Evolutionary conservation across 176 grass and related monocot species (phyloP).

Genomic region (Tillandsia fasciculata): DNA sequence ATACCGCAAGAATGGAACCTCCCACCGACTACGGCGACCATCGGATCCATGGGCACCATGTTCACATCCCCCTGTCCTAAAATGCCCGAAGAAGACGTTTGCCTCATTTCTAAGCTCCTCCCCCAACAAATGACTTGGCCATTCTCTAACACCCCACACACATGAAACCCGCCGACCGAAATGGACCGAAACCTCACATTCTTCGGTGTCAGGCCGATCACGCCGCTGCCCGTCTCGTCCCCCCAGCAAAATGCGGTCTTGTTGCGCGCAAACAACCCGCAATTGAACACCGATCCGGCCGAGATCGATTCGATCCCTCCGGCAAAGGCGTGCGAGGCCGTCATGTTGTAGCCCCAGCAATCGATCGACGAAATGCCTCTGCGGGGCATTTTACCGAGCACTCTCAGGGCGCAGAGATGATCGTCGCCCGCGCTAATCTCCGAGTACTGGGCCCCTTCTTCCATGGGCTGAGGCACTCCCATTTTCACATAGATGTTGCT

Average conservation of each 20-base stretch:
- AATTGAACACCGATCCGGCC: constrained; percentile 89
- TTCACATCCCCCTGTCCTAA: constrained; percentile 71
- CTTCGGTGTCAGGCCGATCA: constrained; percentile 53
- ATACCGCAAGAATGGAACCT: constrained; percentile 96
- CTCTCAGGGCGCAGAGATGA: constrained; percentile 70
- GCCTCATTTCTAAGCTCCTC: constrained; percentile 80
- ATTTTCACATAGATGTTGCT: constrained; percentile 90
- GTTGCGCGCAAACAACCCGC: constrained; percentile 54
- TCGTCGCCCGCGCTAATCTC: constrained; percentile 85
- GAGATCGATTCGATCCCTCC: constrained; percentile 43
- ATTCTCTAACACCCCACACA: constrained; percentile 88
- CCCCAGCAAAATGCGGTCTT: constrained; percentile 87
- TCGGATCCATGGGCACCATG: constrained; percentile 87
- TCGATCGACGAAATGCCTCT: constrained; percentile 46
- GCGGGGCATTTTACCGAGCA: constrained; percentile 15
- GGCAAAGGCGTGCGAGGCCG: constrained; percentile 36
- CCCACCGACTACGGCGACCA: constrained; percentile 73
- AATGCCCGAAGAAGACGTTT: constrained; percentile 35
- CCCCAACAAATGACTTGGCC: constrained; percentile 91
- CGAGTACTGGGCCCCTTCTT: constrained; percentile 60
- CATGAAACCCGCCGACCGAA: constrained; percentile 80
- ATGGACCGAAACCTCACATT: constrained; percentile 67
- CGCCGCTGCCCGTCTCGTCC: constrained; percentile 66
- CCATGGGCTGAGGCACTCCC: constrained; percentile 91
- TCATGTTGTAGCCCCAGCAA: constrained; percentile 99